These are phyloP conservation scores for Taiozyma sp. DNA, from an alignment of 1,139 yeast species.

Conservation along the genomic window DNA sequence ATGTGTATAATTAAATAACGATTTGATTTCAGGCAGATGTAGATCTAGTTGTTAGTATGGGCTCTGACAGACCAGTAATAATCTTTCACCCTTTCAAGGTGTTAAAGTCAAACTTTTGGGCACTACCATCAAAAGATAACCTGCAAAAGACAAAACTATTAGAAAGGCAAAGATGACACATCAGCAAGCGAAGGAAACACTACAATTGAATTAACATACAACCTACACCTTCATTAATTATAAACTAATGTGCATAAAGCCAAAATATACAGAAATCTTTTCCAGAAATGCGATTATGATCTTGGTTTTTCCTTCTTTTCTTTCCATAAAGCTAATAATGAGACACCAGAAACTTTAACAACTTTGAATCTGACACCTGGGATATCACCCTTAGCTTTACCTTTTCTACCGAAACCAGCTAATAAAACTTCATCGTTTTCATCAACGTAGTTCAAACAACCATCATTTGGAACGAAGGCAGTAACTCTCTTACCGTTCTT, in stretches of 20 bases:
- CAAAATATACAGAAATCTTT: slow-evolving; percentile 10
- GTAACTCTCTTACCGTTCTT: slow-evolving; percentile 99
- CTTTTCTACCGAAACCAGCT: slow-evolving; percentile 99
- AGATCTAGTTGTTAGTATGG: no score
- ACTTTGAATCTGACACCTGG: slow-evolving; percentile 99
- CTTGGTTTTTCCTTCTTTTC: slow-evolving; percentile 99
- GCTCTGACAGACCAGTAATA: no score
- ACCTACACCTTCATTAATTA: neutral
- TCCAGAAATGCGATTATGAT: slow-evolving; percentile 50
- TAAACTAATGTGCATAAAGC: slow-evolving; percentile 14
- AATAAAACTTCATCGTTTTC: slow-evolving; percentile 99
- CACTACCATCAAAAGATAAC: no score
- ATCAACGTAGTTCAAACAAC: slow-evolving; percentile 99
- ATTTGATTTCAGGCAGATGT: neutral
- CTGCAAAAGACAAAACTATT: no score
- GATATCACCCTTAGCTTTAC: slow-evolving; percentile 99
- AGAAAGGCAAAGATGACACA: no score
- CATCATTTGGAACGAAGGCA: slow-evolving; percentile 99
- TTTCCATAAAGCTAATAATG: slow-evolving; percentile 99
- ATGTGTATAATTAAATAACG: neutral
- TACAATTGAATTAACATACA: neutral
- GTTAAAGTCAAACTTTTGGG: no score
- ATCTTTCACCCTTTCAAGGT: no score
- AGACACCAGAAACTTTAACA: slow-evolving; percentile 99
- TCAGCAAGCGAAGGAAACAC: neutral